Evolutionary conservation across 352 stramenopile species (phyloP).

Genomic region (Globisporangium viniferum): DNA sequence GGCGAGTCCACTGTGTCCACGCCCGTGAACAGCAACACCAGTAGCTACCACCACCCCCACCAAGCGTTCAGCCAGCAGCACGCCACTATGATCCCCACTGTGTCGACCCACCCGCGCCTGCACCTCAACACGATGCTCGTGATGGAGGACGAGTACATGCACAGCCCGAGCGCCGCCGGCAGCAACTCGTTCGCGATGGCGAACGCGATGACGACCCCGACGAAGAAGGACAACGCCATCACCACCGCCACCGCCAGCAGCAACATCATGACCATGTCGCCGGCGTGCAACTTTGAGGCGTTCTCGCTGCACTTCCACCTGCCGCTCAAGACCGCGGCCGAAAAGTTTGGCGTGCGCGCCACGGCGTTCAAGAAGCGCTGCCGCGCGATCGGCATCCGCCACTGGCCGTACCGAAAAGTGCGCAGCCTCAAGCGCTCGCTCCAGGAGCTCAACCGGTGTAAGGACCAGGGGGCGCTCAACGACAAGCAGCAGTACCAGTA

Average conservation of each 20-base stretch:
- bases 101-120: slow-evolving; percentile 8
- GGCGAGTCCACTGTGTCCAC: slow-evolving; percentile 8
- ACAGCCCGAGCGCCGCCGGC: slow-evolving; percentile 18
- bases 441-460: slow-evolving; percentile 54
- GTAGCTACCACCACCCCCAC: background rate
- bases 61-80: slow-evolving; percentile 8
- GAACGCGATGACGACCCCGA: slow-evolving; percentile 24
- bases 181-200: slow-evolving; percentile 19
- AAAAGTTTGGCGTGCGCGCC: slow-evolving; percentile 72
- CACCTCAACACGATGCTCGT: slow-evolving; percentile 33
- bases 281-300: slow-evolving; percentile 65
- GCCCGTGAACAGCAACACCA: background rate
- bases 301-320: slow-evolving; percentile 69
- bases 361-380: slow-evolving; percentile 79
- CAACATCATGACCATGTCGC: slow-evolving; percentile 47
- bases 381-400: slow-evolving; percentile 63
- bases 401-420: slow-evolving; percentile 75
- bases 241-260: background rate
- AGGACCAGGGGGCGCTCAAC: slow-evolving; percentile 53
- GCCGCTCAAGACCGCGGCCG: slow-evolving; percentile 59
- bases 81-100: background rate
- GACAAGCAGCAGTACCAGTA: slow-evolving; percentile 65
- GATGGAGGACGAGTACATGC: slow-evolving; percentile 39
- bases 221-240: slow-evolving; percentile 18
- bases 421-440: slow-evolving; percentile 65